phyloP scores from a whole-genome alignment of 2,329 filamentous ascomycete genomes.

The Epichloe uncinata region DNA sequence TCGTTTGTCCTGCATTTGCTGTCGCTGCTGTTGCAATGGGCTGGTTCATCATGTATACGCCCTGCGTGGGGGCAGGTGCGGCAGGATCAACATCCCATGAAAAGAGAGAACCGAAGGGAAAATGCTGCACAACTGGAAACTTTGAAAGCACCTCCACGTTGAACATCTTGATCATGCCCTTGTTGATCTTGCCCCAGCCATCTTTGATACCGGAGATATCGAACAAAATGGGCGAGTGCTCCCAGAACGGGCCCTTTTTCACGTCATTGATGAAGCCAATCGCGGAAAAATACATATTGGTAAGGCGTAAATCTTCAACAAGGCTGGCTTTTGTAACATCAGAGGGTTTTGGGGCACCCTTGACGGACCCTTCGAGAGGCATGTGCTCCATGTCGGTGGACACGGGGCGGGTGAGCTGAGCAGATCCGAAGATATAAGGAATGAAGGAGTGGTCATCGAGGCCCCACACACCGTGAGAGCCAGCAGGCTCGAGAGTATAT shows the following conservation, averaged over 20 bases:
- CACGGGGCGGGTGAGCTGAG: constrained; percentile 73
- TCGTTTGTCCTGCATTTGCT: constrained; percentile 6
- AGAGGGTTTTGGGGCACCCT: constrained; percentile 55
- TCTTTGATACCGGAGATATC: constrained; percentile 84
- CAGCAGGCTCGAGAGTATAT: constrained; percentile 89
- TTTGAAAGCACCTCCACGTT: constrained; percentile 92
- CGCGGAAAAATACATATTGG: constrained; percentile 87
- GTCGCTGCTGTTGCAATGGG: constrained; percentile 16
- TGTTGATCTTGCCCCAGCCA: constrained; percentile 99
- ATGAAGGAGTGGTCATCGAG: constrained; percentile 94
- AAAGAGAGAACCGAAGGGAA: constrained; percentile 70
- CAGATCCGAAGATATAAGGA: constrained; percentile 89
- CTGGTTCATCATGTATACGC: constrained; percentile 46
- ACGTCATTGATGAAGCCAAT: constrained; percentile 97
- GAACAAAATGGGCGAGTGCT: constrained; percentile 86
- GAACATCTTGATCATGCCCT: constrained; percentile 99
- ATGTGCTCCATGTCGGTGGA: constrained; percentile 42
- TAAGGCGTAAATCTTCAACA: constrained; percentile 50
- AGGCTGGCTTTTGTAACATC: constrained; percentile 52
- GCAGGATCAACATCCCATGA: constrained; percentile 58
- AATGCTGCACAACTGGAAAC: constrained; percentile 98
- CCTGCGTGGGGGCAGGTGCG: constrained; percentile 33
- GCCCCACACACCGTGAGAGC: constrained; percentile 95
- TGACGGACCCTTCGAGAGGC: constrained; percentile 66
- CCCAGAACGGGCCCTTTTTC: constrained; percentile 93